Evolutionary conservation across 1,139 yeast genomes (phyloP).

Genomic region (Kluyveromyces marxianus): DNA sequence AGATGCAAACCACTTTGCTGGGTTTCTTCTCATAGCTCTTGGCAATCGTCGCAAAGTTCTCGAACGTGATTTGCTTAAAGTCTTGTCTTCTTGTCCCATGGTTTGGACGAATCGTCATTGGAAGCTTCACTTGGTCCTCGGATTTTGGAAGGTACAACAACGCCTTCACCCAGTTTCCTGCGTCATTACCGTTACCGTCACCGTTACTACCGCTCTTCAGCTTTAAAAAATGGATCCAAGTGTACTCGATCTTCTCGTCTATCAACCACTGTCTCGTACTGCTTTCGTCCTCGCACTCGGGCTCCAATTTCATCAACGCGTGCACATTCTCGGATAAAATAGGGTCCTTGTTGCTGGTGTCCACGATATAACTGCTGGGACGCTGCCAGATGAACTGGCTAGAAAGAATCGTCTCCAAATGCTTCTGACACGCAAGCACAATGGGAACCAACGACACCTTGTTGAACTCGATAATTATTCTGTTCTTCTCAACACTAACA

Average conservation of each 20-base stretch:
- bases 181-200: not conserved
- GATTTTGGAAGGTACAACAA: conserved; percentile 5
- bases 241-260: conserved; percentile 9
- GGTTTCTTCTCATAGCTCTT: conserved; percentile 12
- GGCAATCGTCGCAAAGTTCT: conserved; percentile 25
- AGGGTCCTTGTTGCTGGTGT: conserved; percentile 17
- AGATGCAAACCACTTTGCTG: conserved; percentile 54
- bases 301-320: conserved; percentile 14
- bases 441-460: conserved; percentile 18
- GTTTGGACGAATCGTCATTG: conserved; percentile 16
- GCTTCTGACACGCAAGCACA: conserved; percentile 19
- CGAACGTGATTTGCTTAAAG: conserved; percentile 24
- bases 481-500: conserved; percentile 10
- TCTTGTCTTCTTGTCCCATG: conserved; percentile 16
- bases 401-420: conserved; percentile 14
- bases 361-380: conserved; percentile 22
- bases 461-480: conserved; percentile 15
- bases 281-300: conserved; percentile 8
- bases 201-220: not conserved
- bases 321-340: conserved; percentile 18
- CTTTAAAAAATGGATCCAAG: conserved; percentile 9
- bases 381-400: conserved; percentile 19
- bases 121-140: conserved; percentile 1
- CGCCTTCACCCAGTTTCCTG: conserved; percentile 6
- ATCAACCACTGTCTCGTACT: conserved; percentile 7